These are phyloP conservation scores for Eucalyptus tenuipes DNA, from an alignment of 345 rosid genomes.

Conservation along the genomic window DNA sequence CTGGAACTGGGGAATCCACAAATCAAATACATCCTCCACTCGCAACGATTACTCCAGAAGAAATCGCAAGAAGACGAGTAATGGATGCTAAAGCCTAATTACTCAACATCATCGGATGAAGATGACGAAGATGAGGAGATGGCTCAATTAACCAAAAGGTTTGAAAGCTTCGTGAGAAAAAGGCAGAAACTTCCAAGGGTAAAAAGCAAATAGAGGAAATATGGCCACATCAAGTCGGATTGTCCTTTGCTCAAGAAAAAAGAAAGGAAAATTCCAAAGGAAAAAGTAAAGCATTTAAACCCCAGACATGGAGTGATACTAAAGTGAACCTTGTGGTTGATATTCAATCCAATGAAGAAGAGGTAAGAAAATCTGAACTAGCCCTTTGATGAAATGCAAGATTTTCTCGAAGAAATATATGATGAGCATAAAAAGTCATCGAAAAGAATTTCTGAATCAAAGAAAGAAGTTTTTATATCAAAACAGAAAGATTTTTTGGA, in stretches of 20 bases:
- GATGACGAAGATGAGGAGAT: neutral
- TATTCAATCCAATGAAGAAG: neutral
- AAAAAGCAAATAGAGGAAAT: neutral
- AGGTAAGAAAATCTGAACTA: neutral
- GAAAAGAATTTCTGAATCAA: neutral
- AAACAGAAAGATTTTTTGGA: neutral
- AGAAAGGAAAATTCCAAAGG: neutral
- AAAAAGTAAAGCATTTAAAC: neutral
- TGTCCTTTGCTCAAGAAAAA: neutral
- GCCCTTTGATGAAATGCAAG: neutral
- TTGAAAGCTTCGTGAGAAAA: neutral
- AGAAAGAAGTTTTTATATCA: neutral
- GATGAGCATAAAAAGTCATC: neutral
- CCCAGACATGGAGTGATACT: neutral
- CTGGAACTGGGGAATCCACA: neutral
- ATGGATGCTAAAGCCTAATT: neutral
- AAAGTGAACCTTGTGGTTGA: neutral
- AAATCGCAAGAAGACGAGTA: neutral
- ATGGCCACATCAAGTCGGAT: neutral
- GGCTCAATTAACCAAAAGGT: neutral
- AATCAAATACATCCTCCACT: neutral
- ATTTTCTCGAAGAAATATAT: neutral
- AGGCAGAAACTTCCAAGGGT: neutral
- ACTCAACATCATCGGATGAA: neutral
- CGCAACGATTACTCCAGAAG: neutral